Conservation (phyloP, 352 stramenopile genomes). For the Pythium biforme region DNA sequence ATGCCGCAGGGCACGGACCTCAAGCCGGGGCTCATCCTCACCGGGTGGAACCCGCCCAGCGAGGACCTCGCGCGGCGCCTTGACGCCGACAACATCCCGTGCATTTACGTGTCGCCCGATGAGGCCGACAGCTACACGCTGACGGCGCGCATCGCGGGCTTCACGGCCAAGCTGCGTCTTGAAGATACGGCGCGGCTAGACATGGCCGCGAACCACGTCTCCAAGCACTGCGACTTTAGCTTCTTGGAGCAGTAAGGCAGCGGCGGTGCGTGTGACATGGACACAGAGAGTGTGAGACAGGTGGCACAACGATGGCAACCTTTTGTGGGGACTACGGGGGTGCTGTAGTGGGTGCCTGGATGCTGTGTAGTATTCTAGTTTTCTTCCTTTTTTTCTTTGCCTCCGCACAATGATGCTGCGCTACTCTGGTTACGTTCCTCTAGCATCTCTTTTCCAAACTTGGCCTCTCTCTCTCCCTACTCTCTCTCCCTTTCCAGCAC, state of each 20-base stretch:
- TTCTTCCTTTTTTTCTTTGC: not conserved
- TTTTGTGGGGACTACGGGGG: no score
- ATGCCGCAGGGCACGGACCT: slow-evolving; percentile 68
- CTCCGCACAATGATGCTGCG: not conserved
- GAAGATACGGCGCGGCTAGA: slow-evolving; percentile 76
- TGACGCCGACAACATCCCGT: slow-evolving; percentile 83
- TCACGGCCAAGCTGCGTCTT: slow-evolving; percentile 80
- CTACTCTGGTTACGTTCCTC: not conserved
- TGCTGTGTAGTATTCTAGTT: slow-evolving; percentile 14
- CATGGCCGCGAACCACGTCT: slow-evolving; percentile 77
- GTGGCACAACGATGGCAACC: no score
- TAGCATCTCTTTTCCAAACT: no score
- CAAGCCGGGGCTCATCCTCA: slow-evolving; percentile 77
- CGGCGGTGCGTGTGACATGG: not conserved
- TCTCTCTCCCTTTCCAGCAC: not conserved
- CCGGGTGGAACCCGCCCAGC: slow-evolving; percentile 76
- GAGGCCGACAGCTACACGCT: slow-evolving; percentile 88
- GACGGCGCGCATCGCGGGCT: slow-evolving; percentile 71
- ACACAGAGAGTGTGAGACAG: no score
- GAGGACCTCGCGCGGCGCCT: slow-evolving; percentile 61
- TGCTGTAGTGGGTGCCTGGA: not conserved
- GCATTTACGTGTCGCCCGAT: slow-evolving; percentile 83
- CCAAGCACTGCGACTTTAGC: slow-evolving; percentile 80
- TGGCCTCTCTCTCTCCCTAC: slow-evolving; percentile 6
- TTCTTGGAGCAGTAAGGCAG: slow-evolving; percentile 46